These are phyloP conservation scores for Lactifluus rugatus DNA, from an alignment of 768 basidiomycete species.

Conservation along the genomic window DNA sequence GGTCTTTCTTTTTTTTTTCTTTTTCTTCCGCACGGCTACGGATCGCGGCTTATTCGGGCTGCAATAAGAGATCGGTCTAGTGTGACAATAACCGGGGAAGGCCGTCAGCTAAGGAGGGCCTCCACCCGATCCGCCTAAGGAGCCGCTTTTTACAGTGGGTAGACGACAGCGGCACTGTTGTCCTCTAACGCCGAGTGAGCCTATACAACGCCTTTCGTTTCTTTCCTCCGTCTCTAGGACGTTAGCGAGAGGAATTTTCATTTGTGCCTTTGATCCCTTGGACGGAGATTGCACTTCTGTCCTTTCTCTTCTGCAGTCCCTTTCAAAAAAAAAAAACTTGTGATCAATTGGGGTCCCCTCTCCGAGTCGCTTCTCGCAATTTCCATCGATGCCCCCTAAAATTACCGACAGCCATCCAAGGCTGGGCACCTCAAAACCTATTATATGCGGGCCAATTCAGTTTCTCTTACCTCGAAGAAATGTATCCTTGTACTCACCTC, in stretches of 20 bases:
- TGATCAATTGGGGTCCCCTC: neutral
- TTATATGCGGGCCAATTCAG: conserved; percentile 5
- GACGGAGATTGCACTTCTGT: conserved; percentile 12
- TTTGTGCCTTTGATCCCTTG: neutral
- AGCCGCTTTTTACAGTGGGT: neutral
- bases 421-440: conserved; percentile 6
- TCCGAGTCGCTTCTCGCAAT: conserved; percentile 1
- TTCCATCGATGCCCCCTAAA: conserved; percentile 3
- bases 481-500: neutral
- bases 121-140: conserved; percentile 2
- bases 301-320: neutral
- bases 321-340: neutral
- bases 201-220: neutral
- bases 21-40: conserved; percentile 5
- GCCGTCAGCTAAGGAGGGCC: neutral
- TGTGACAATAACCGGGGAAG: conserved; percentile 10
- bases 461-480: neutral
- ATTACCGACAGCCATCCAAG: conserved; percentile 2
- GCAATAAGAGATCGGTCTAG: neutral
- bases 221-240: neutral
- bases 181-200: conserved; percentile 13
- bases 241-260: neutral
- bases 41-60: conserved; percentile 17
- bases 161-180: neutral
- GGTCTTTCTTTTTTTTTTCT: neutral